Evolutionary conservation across 148 eudicot genomes (phyloP), one percentile per base, ranked within the genome.

Genomic region (Heliosperma pusillum): DNA sequence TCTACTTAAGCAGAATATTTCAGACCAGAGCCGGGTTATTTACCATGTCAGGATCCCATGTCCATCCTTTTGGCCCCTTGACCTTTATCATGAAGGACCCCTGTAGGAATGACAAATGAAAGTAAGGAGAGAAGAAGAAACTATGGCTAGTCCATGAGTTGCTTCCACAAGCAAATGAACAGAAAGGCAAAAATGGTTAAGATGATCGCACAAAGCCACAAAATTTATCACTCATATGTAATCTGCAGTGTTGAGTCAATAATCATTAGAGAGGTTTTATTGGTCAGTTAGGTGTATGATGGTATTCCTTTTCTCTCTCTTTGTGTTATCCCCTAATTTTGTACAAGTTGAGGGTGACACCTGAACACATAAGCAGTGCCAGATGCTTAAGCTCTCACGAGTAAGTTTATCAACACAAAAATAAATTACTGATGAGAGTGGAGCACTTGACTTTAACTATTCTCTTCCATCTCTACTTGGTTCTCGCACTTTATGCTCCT

Each of bases 61-160:
- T 81, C 99, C 99, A 96, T 73, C 99, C 99, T 77, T 86, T 87
- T 42, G 99, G 97, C 72, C 97, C 99, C 82, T 87, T 87, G 81
- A 96, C 85, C 84, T 92, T 96, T 53, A 92, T 86, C 70, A 92
- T 79, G 85, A 89, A 96, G 66, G 99, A 90, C 68, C 99, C 99
- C 99, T 96, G 88, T 72, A 81, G 47, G 69, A 56, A 56, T 2
- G 15, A 47, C 40, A 72, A 55, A 70, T 61, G 62, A 74, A 69
- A 69, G 47, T 62, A 67, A 72, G 67, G 66, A 69, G 71, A 64
- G 40, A 63, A 15, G 69, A 30, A 70, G 58, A 13, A 65, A 25
- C 25, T 65, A 27, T 40, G 16, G 17, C 24, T 65, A 57, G 60
- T 47, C 22, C 17, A 29, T 64, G 65, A 62, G 45, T 74, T 36